phyloP scores from a whole-genome alignment of 352 stramenopile species.

The Nothophytophthora sp. region DNA sequence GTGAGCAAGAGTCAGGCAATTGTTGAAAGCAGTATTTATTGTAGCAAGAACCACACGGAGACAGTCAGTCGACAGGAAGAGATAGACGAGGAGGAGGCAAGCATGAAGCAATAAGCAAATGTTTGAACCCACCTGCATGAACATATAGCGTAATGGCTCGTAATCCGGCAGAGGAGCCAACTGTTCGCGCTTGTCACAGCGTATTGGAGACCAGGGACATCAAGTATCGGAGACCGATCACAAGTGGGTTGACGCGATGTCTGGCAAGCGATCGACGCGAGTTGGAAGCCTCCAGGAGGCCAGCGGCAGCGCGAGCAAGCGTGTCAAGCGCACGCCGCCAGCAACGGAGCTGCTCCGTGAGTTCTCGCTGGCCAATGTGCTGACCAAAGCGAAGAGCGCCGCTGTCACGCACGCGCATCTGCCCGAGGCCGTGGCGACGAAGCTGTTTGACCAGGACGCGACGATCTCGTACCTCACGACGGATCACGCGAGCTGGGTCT shows the following conservation, averaged over 20 bases:
- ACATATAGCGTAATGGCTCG: no score
- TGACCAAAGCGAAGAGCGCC: slow-evolving; percentile 20
- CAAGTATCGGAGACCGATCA: slow-evolving; percentile 2
- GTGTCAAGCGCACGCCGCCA: slow-evolving; percentile 3
- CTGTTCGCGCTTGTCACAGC: no score
- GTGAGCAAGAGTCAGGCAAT: slow-evolving; percentile 25
- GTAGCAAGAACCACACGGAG: slow-evolving; percentile 1
- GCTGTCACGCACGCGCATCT: slow-evolving; percentile 15
- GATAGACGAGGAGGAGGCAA: slow-evolving; percentile 1
- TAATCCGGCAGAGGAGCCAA: no score
- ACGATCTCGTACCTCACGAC: slow-evolving; percentile 31
- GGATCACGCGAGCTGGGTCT: slow-evolving; percentile 56
- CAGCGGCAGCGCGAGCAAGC: slow-evolving; percentile 8
- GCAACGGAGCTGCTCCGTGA: slow-evolving; percentile 15
- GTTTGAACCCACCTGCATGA: background rate
- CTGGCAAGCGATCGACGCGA: slow-evolving; percentile 15
- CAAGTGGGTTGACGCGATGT: slow-evolving; percentile 12
- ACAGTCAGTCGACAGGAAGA: no score
- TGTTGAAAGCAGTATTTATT: slow-evolving; percentile 30
- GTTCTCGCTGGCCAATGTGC: slow-evolving; percentile 24
- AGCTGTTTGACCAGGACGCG: slow-evolving; percentile 31
- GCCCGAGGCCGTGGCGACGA: slow-evolving; percentile 4
- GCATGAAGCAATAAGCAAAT: background rate
- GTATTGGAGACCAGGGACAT: no score
- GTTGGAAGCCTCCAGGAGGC: background rate